A percentile compares a stretch with the other conserved stretches of the same genome.
These are phyloP conservation scores for Thalassiosira profunda DNA, from an alignment of 108 stramenopile genomes.

Conservation along the genomic window DNA sequence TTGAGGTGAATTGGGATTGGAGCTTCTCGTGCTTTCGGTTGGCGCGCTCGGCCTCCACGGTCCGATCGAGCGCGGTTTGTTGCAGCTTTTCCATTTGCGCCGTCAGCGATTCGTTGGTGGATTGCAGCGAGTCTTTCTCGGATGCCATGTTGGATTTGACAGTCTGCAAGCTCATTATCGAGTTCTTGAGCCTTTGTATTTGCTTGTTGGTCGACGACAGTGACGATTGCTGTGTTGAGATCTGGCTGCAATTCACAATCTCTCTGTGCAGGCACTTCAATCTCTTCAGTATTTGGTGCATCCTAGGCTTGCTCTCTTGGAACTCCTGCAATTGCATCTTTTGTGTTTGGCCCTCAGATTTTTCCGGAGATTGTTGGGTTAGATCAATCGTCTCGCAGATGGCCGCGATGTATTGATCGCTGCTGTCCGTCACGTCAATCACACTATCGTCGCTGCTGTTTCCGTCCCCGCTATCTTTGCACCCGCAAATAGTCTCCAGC, in stretches of 20 bases:
- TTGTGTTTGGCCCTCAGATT: not conserved
- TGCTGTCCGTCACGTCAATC: not conserved
- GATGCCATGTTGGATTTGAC: constrained; percentile 14
- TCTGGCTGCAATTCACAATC: not conserved
- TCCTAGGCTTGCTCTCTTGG: not conserved
- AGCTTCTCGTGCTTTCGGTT: constrained; percentile 1
- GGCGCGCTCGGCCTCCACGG: constrained; percentile 13
- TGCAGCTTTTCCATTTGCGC: not conserved
- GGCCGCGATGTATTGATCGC: constrained; percentile 14
- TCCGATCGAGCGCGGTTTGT: constrained; percentile 1
- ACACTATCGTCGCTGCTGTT: not conserved
- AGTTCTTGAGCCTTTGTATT: constrained; percentile 14
- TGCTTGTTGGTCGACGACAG: constrained; percentile 3
- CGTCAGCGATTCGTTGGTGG: not conserved
- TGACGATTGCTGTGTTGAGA: not conserved
- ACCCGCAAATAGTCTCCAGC: not conserved
- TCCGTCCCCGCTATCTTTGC: not conserved
- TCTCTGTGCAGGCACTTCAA: constrained; percentile 13
- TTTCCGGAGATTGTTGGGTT: not conserved
- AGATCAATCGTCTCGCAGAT: constrained; percentile 2
- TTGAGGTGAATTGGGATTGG: not conserved
- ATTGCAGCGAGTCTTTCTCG: not conserved
- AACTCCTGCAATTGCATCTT: not conserved
- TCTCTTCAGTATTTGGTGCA: constrained; percentile 2
- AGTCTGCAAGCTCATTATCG: constrained; percentile 13